Conservation (phyloP, 1,284 basidiomycete genomes). For the Marasmius tenuissimus region DNA sequence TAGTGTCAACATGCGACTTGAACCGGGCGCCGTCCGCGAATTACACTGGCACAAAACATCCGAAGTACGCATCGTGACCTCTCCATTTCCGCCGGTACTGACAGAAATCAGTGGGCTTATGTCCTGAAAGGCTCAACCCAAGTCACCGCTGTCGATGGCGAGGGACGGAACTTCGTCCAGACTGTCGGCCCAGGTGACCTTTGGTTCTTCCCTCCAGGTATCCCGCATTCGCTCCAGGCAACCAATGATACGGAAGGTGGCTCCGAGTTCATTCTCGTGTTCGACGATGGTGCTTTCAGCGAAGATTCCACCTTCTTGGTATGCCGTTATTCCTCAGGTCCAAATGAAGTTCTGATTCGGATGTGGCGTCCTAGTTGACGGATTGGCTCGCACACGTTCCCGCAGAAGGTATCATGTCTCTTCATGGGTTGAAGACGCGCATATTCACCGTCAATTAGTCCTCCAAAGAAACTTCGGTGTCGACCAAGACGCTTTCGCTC, state of each 20-base stretch:
- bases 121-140: conserved; percentile 66
- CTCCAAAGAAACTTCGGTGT: conserved; percentile 72
- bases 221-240: conserved; percentile 69
- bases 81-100: background rate
- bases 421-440: background rate
- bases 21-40: conserved; percentile 66
- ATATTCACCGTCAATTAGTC: conserved; percentile 34
- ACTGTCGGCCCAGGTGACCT: conserved; percentile 54
- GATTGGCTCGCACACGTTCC: conserved; percentile 68
- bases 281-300: conserved; percentile 64
- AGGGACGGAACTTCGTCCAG: conserved; percentile 62
- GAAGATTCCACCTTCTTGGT: conserved; percentile 72
- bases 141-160: conserved; percentile 57
- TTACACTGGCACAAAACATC: conserved; percentile 74
- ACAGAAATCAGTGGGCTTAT: conserved; percentile 59
- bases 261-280: conserved; percentile 71
- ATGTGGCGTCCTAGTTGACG: conserved; percentile 41
- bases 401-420: conserved; percentile 33
- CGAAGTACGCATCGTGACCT: conserved; percentile 42
- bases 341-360: conserved; percentile 14
- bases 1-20: conserved; percentile 70
- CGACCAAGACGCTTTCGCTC: conserved; percentile 48
- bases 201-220: conserved; percentile 72
- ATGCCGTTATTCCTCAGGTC: conserved; percentile 1
- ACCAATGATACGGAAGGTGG: conserved; percentile 54